Base-by-base conservation (phyloP, 2,329 filamentous ascomycete genomes). In the Cladosporium sp. region DNA sequence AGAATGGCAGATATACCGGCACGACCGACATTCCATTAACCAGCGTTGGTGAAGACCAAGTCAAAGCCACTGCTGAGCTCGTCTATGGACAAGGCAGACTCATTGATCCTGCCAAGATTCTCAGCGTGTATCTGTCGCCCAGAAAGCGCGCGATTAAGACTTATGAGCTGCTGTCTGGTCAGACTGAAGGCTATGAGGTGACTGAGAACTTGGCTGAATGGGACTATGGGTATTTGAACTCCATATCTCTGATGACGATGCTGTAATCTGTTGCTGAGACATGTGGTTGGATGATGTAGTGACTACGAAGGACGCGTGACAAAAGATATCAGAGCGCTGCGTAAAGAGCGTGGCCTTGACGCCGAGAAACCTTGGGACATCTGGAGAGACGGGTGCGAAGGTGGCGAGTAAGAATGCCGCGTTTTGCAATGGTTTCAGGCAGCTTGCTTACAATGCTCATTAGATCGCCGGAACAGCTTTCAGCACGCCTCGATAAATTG, bases 1-100 rank as follows among this genome's bases (percentile, higher is more conserved):
- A 95, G 41, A 85, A 85, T 59, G 91, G 66, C 15, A 59, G 83
- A 46, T 88, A 96, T 70, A 97, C 92, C 0, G 86, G 90, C 45
- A 78, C 75, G 22, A 87, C 86, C n/a, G 91, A 97, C 63, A 86
- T 97, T 3, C 84, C 89, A 1, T 76, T 96, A 32, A 96, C 91
- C 1, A 72, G 77, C 43, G 86, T 88, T 64, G 92, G 92, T 46
- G 86, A 65, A 90, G 74, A 86, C 46, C 76, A 78, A 60, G 73
- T 80, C 51, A 59, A 57, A 9, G 64, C 64, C 9, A 74, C 75
- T 4, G 71, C 69, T 16, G 61, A 63, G 41, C 66, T 68, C 12
- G 69, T 79, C 11, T 75, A 80, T 27, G 78, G 78, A 1, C 15
- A 63, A 1, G 72, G 70, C 20, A 77, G 73, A 56, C 62, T 81